Percentiles rank a stretch among this genome's conserved stretches.
Evolutionary conservation across 2,329 filamentous ascomycete species (phyloP).

Genomic region (Coleophoma crateriformis): DNA sequence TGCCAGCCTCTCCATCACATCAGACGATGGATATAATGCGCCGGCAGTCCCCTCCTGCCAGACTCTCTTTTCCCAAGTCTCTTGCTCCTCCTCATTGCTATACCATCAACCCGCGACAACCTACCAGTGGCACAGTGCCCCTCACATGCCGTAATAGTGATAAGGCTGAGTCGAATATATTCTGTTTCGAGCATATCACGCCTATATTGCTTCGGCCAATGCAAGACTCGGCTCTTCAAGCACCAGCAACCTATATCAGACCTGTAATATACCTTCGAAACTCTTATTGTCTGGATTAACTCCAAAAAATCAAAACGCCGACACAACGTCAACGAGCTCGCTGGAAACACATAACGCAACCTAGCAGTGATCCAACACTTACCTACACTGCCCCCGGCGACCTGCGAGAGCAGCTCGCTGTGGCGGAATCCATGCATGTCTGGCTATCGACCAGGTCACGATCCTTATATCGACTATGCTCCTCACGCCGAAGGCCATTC

Average conservation of each 20-base stretch:
- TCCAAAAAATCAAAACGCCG: constrained; percentile 21
- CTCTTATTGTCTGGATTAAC: constrained; percentile 18
- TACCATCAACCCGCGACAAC: constrained; percentile 4
- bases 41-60: constrained; percentile 17
- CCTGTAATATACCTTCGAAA: constrained; percentile 23
- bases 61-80: constrained; percentile 4
- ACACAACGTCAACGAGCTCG: constrained; percentile 16
- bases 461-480: constrained; percentile 72
- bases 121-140: constrained; percentile 18
- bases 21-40: constrained; percentile 28
- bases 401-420: constrained; percentile 72
- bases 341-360: constrained; percentile 22
- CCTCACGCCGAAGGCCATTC: constrained; percentile 61
- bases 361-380: constrained; percentile 24
- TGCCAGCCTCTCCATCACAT: constrained; percentile 22
- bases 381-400: constrained; percentile 50
- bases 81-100: constrained; percentile 10
- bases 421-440: constrained; percentile 66
- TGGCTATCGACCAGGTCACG: constrained; percentile 59
- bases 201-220: constrained; percentile 15
- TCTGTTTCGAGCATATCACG: constrained; percentile 17
- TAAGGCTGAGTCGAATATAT: constrained; percentile 11
- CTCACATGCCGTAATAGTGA: constrained; percentile 17
- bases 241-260: constrained; percentile 20
- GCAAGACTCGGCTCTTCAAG: constrained; percentile 20